phyloP scores from a whole-genome alignment of 768 basidiomycete species.

The Solioccasus polychromus region DNA sequence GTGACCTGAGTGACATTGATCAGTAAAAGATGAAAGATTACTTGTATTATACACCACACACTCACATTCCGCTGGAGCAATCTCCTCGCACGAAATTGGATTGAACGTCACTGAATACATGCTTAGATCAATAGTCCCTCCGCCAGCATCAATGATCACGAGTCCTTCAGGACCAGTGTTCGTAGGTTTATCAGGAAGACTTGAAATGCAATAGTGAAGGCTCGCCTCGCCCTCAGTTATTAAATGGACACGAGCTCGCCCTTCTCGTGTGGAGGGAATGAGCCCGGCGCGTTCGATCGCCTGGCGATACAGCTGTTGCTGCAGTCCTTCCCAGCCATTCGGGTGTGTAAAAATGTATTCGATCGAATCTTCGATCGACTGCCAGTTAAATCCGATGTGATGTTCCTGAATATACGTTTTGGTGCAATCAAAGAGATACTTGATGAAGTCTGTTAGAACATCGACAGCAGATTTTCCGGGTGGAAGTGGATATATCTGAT shows the following conservation, averaged over 20 bases:
- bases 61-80: slow-evolving; percentile 29
- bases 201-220: slow-evolving; percentile 37
- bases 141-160: slow-evolving; percentile 23
- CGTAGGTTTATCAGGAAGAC: slow-evolving; percentile 23
- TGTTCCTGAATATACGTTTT: slow-evolving; percentile 13
- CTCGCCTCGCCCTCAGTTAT: slow-evolving; percentile 23
- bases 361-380: slow-evolving; percentile 9
- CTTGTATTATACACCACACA: too few species aligned
- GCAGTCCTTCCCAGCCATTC: slow-evolving; percentile 28
- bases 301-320: slow-evolving; percentile 21
- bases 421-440: slow-evolving; percentile 16
- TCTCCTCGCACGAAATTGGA: slow-evolving; percentile 30
- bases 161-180: slow-evolving; percentile 31
- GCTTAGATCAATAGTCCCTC: slow-evolving; percentile 35
- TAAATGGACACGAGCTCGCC: slow-evolving; percentile 17
- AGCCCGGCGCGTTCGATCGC: slow-evolving; percentile 21
- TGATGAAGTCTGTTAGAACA: slow-evolving; percentile 23
- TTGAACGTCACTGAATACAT: slow-evolving; percentile 28
- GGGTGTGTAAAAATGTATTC: slow-evolving; percentile 26
- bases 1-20: slow-evolving; percentile 30
- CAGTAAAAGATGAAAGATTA: background rate
- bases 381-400: slow-evolving; percentile 17
- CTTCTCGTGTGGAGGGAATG: slow-evolving; percentile 11
- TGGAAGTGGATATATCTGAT: slow-evolving; percentile 33
- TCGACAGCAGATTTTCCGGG: slow-evolving; percentile 12